Evolutionary conservation across 2,329 filamentous ascomycete species (phyloP), one percentile per base, ranked within the genome.

Genomic region (Blumeria hordei): DNA sequence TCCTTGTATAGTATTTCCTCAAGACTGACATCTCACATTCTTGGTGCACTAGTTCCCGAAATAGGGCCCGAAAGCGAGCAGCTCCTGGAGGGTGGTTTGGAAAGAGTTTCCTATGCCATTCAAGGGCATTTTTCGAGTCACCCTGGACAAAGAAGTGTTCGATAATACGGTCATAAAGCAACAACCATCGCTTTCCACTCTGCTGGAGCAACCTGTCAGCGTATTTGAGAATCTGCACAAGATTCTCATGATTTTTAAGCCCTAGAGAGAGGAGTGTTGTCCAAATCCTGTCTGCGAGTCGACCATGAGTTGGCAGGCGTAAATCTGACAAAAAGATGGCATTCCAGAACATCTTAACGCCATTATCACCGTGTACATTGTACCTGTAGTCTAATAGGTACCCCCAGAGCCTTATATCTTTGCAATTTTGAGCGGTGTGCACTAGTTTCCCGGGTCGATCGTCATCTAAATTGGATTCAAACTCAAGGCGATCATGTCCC

Each of bases 81-180:
- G 65, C 71, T 54, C 65, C 65, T 59, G 58, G 65, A 52, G 49
- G 49, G 56, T 60, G 67, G 60, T 33, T 54, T 53, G 21, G 41
- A 34, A 55, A 62, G 59, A 60, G 62, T 55, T 55, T 62, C 51
- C 51, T 61, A 54, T 67, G 64, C 63, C 62, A 65, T 16, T 45
- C 32, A 10, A 62, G n/a, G 10, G 62, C 61, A 35, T 58, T 55
- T 3, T 58, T 43, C 2, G 57, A 55, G 33, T 59, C 44, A 8
- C 57, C 56, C 34, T 56, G 56, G 14, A 61, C 59, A 5, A 74
- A 59, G 28, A 65, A 60, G 43, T 70, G 62, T 36, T 66, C 65
- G 54, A 78, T 66, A 58, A 75, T 62, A 10, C 62, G 60, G 14
- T 62, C 59, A 60, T 77, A 76, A 0, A 78, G 61, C 5, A 56